Base-by-base conservation (phyloP, 768 basidiomycete species). In the Pisolithus orientalis region DNA sequence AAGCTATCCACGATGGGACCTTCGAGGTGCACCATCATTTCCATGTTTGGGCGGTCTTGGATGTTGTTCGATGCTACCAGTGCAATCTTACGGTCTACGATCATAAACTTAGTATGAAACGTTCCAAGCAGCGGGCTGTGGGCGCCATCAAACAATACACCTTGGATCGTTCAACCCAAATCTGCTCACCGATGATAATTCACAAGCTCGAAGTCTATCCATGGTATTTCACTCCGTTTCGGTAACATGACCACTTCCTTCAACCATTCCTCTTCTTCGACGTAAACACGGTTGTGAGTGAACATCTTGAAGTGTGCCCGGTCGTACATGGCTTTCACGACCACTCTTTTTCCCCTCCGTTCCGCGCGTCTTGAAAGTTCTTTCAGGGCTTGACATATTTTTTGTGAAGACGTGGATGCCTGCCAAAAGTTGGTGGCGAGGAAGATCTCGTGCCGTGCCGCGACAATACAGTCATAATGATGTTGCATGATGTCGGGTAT, bases 401-500 rank as follows among this genome's bases (percentile, higher is more conserved):
- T 73, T 38, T 63, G 73, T 11, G 80, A 78, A 2, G 77, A 75
- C 54, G 77, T 73, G 6, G 79, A 75, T 44, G 74, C 65, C 62
- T 82, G 71, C 73, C 75, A 77, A 57, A 80, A 81, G 64, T 85
- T 87, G 5, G 85, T 87, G 2, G 82, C 83, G 13, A 87, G 69
- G 56, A 87, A 72, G 14, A 87, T 75, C 67, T 87, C 85, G 38
- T 77, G 70, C 59, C 84, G 68, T 8, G 85, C 84, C 29, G 73
- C 69, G 24, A 82, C 74, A 49, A 87, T 84, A 45, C 80, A 71
- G 45, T 82, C 78, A 17, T 76, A 72, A 67, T 85, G 83, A 59
- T 87, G 85, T 49, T 77, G 74, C 75, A 86, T 84, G 57, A 87
- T 87, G 59, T 87, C 86, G 0, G 86, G 83, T 43, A 86, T 82